phyloP scores from a whole-genome alignment of 257 asterid genomes.

The Przewalskia tangutica region DNA sequence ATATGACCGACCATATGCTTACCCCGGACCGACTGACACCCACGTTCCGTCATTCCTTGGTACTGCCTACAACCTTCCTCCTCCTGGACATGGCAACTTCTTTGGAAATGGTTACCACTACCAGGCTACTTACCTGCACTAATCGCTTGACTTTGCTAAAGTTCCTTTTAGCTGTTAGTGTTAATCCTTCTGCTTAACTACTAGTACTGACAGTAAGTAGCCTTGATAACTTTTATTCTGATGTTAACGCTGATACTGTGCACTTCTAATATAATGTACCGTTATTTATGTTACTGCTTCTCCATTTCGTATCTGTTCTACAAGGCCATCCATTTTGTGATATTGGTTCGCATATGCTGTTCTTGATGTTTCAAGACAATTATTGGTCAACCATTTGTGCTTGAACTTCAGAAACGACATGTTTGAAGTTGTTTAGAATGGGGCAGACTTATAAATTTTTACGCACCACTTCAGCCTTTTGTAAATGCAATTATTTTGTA shows the following conservation, averaged over 20 bases:
- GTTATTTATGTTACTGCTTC: conserved; percentile 4
- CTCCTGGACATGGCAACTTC: conserved; percentile 74
- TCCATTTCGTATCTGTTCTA: background rate
- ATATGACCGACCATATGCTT: conserved; percentile 68
- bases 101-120: conserved; percentile 86
- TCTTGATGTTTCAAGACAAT: no score
- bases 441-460: no score
- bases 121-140: conserved; percentile 94
- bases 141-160: conserved; percentile 52
- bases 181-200: conserved; percentile 55
- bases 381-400: no score
- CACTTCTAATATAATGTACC: conserved; percentile 26
- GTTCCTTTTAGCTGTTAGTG: conserved; percentile 49
- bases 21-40: conserved; percentile 51
- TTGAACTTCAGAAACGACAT: no score
- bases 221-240: conserved; percentile 46
- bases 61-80: conserved; percentile 39
- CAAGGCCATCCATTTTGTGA: no score
- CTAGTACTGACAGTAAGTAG: conserved; percentile 40
- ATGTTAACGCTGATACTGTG: conserved; percentile 58
- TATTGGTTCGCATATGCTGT: no score
- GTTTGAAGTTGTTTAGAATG: no score
- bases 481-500: no score
- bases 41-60: conserved; percentile 51
- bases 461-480: no score